Base-by-base conservation (phyloP, 176 grass and related monocot species). In the Leersia perrieri region DNA sequence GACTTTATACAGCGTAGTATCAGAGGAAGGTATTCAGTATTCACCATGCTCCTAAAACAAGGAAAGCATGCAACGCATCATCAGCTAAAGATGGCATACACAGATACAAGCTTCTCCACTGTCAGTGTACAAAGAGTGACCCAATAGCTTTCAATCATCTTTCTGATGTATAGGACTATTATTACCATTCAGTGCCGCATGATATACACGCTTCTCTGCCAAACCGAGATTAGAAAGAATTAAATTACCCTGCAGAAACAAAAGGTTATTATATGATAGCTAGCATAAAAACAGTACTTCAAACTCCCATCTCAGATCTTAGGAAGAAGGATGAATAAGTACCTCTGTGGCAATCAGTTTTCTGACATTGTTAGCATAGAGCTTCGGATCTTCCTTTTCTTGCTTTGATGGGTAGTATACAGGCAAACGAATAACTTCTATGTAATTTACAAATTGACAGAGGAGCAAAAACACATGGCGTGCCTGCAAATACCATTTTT, bases 401-500 rank as follows among this genome's bases (percentile, higher is more conserved):
- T 89, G 85, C 68, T 98, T 78, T 67, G 92, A 94, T 78, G 95
- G 90, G 81, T 87, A 94, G 77, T 92, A 98, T 63, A 94, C 83
- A 62, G 92, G 90, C 73, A 98, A 79, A 66, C 76, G 90, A 70
- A 98, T 81, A 70, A 94, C 95, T 76, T 98, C 95, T 15, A 98
- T 70, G 70, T 98, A 77, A 87, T 98, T 98, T 60, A 92, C 73
- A 67, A 97, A 94, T 82, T 97, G 92, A 81, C 95, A 90, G 51
- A 98, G 94, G 74, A 98, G 92, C 77, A 98, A 89, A 68, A 94
- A 72, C 30, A 94, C 82, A 92, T 98, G 95, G 18, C 90, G 92
- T 65, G 81, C 87, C 95, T 98, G 69, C 51, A 86, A 73, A 31
- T 31, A 18, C 28, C 11, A 58, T 8, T 66, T 31, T 25, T 63